phyloP scores from a whole-genome alignment of 768 basidiomycete species.

The Symmetrospora coprosmae region DNA sequence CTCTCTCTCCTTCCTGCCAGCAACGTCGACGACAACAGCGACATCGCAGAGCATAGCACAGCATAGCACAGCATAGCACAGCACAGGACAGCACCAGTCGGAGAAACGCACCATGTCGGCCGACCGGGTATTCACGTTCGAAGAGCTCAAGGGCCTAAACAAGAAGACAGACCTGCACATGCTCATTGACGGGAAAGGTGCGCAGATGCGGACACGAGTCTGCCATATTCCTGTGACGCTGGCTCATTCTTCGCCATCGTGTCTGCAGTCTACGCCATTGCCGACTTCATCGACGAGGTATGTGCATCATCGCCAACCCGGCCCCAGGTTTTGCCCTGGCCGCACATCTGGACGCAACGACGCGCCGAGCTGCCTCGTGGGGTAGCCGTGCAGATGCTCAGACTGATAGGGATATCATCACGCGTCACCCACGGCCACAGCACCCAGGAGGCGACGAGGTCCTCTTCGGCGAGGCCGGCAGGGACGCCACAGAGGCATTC shows the following conservation, averaged over 20 bases:
- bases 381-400: too few relatives aligned
- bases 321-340: too few relatives aligned
- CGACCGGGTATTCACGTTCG: constrained; percentile 38
- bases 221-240: background rate
- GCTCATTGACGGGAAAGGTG: constrained; percentile 73
- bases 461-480: constrained; percentile 75
- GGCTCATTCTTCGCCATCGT: background rate
- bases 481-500: constrained; percentile 94
- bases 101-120: constrained; percentile 18
- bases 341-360: too few relatives aligned
- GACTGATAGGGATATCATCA: too few relatives aligned
- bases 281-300: constrained; percentile 48
- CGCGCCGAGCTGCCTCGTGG: too few relatives aligned
- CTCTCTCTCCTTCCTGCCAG: too few relatives aligned
- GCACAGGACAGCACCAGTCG: too few relatives aligned
- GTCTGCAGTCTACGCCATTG: constrained; percentile 69
- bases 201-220: constrained; percentile 18
- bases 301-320: too few relatives aligned
- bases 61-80: too few relatives aligned
- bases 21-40: too few relatives aligned
- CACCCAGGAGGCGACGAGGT: constrained; percentile 82
- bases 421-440: too few relatives aligned
- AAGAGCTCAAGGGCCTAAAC: constrained; percentile 51
- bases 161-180: constrained; percentile 64
- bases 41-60: too few relatives aligned